phyloP scores from a whole-genome alignment of 495 filamentous ascomycete species.

The Tuber magnatum region DNA sequence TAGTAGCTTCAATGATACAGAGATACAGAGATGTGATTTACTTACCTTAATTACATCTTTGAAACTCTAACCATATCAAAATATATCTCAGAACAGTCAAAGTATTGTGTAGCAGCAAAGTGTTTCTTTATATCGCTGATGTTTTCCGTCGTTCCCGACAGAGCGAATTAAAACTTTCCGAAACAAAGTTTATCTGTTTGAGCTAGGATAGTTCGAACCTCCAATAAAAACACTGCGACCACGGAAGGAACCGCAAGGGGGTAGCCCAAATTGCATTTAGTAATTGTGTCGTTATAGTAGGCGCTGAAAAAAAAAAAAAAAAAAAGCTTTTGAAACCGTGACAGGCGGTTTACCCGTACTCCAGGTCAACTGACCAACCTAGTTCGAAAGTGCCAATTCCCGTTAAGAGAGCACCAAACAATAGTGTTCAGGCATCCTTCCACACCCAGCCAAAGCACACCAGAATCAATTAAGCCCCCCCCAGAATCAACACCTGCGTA shows the following conservation, averaged over 20 bases:
- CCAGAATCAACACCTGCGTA: not conserved
- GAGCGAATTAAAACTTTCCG: too few relatives aligned
- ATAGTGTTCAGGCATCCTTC: not conserved
- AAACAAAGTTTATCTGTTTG: too few relatives aligned
- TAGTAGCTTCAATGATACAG: not conserved
- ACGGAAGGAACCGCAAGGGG: too few relatives aligned
- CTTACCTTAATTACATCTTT: not conserved
- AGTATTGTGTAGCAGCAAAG: not conserved
- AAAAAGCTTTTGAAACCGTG: not conserved
- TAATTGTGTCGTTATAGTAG: too few relatives aligned
- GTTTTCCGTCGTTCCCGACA: not conserved
- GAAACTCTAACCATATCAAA: not conserved
- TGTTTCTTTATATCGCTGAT: not conserved
- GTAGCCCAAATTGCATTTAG: too few relatives aligned
- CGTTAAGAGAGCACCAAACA: not conserved
- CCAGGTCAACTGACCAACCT: not conserved
- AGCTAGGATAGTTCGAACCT: too few relatives aligned
- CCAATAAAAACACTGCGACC: too few relatives aligned
- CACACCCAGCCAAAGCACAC: not conserved
- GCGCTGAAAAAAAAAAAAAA: too few relatives aligned
- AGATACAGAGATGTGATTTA: not conserved
- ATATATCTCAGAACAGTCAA: not conserved
- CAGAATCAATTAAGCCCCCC: too few relatives aligned
- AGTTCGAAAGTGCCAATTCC: not conserved
- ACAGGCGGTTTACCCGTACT: not conserved